A percentile compares a stretch with the other conserved stretches of the same genome.
These are phyloP conservation scores for Boletus sp. DNA, from an alignment of 1,284 basidiomycete species.

Conservation along the genomic window DNA sequence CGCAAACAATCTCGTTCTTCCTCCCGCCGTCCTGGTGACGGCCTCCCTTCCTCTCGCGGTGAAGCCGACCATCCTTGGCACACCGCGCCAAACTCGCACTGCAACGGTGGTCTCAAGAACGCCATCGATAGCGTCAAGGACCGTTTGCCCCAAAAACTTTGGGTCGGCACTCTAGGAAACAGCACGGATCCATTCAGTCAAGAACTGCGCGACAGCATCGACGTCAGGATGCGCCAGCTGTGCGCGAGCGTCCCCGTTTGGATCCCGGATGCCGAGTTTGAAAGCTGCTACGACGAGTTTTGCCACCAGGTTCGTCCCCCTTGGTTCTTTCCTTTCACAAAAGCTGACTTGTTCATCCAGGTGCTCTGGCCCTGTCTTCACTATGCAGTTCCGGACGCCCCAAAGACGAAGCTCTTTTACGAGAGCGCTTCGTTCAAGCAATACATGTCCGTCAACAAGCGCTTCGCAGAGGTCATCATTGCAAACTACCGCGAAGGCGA, in stretches of 20 bases:
- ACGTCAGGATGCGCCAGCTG: conserved; percentile 55
- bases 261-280: conserved; percentile 75
- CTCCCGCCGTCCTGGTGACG: conserved; percentile 35
- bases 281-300: conserved; percentile 80
- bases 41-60: conserved; percentile 12
- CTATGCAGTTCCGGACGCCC: conserved; percentile 82
- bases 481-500: conserved; percentile 76
- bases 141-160: conserved; percentile 53
- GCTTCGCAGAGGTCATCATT: conserved; percentile 77
- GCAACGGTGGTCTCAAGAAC: conserved; percentile 79
- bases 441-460: conserved; percentile 79
- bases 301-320: conserved; percentile 64
- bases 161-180: conserved; percentile 78
- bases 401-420: conserved; percentile 77
- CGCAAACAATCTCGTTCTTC: conserved; percentile 51
- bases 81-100: conserved; percentile 66
- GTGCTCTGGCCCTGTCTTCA: conserved; percentile 87
- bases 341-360: conserved; percentile 26
- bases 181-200: conserved; percentile 60
- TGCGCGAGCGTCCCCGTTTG: conserved; percentile 69
- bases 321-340: not conserved
- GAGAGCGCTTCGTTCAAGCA: conserved; percentile 75
- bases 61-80: conserved; percentile 40
- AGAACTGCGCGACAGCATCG: conserved; percentile 56
- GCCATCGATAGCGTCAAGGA: conserved; percentile 64